Evolutionary conservation across 345 rosid genomes (phyloP).

Genomic region (Orychophragmus violaceus): DNA sequence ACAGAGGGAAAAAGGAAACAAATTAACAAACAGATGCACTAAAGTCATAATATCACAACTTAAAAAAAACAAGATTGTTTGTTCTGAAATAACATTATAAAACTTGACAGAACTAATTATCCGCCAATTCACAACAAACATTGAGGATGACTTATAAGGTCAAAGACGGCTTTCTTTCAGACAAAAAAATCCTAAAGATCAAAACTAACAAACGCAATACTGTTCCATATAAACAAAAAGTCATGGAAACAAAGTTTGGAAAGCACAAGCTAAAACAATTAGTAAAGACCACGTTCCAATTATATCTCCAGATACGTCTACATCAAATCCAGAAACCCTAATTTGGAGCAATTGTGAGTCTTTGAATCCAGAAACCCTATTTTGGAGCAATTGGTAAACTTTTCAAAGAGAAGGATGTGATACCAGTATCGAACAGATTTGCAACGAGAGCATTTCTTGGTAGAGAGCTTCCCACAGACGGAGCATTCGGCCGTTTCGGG

Average conservation of each 20-base stretch:
- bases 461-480: conserved; percentile 34
- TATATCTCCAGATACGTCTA: background rate
- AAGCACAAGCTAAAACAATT: background rate
- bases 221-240: background rate
- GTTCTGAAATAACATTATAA: background rate
- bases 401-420: background rate
- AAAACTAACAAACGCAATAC: background rate
- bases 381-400: background rate
- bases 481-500: conserved; percentile 27
- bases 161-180: background rate
- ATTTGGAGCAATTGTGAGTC: too few species aligned
- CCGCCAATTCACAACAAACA: too few species aligned
- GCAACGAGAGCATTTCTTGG: conserved; percentile 51
- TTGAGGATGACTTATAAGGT: background rate
- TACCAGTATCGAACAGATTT: conserved; percentile 64
- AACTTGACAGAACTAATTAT: too few species aligned
- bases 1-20: background rate
- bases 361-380: background rate
- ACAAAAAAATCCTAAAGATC: background rate
- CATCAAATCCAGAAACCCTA: background rate
- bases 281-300: background rate
- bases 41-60: background rate
- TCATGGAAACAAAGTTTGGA: background rate
- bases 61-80: background rate
- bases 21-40: background rate